phyloP scores from a whole-genome alignment of 306 rosid species.

The Vicia faba region DNA sequence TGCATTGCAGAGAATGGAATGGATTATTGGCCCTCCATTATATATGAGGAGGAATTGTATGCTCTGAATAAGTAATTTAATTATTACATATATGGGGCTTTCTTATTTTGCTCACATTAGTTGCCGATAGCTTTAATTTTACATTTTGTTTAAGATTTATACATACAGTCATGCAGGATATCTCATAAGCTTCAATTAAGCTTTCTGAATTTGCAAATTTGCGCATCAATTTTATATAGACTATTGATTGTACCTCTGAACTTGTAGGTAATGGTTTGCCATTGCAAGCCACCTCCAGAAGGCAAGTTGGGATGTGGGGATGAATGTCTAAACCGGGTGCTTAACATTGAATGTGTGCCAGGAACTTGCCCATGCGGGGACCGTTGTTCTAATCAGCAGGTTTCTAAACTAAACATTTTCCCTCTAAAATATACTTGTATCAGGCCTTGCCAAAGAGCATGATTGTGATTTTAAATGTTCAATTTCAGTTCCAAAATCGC shows the following conservation, averaged over 20 bases:
- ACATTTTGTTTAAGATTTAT: slow-evolving; percentile 30
- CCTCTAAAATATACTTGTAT: slow-evolving; percentile 11
- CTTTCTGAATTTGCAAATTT: slow-evolving; percentile 24
- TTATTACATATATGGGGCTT: slow-evolving; percentile 5
- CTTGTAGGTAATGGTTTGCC: slow-evolving; percentile 91
- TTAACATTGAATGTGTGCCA: slow-evolving; percentile 85
- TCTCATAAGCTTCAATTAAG: slow-evolving; percentile 6
- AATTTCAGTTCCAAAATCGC: slow-evolving; percentile 89
- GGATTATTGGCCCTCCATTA: slow-evolving; percentile 6
- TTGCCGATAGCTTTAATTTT: slow-evolving; percentile 13
- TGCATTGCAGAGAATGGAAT: slow-evolving; percentile 31
- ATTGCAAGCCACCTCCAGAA: slow-evolving; percentile 67
- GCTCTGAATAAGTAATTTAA: slow-evolving; percentile 29
- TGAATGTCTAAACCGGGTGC: slow-evolving; percentile 92
- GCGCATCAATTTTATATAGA: slow-evolving; percentile 2
- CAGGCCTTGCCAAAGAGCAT: slow-evolving; percentile 33
- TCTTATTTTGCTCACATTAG: slow-evolving; percentile 9
- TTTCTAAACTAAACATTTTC: slow-evolving; percentile 40
- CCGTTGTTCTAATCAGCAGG: slow-evolving; percentile 95
- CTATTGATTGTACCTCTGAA: slow-evolving; percentile 30
- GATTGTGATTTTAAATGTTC: slow-evolving; percentile 39
- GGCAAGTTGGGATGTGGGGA: slow-evolving; percentile 86
- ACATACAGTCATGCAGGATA: slow-evolving; percentile 18
- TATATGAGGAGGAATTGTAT: slow-evolving; percentile 9
- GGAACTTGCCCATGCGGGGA: slow-evolving; percentile 97